Percentiles rank a stretch among this genome's conserved stretches.
phyloP scores from a whole-genome alignment of 805 yeast species.

The Starmerella sp. region DNA sequence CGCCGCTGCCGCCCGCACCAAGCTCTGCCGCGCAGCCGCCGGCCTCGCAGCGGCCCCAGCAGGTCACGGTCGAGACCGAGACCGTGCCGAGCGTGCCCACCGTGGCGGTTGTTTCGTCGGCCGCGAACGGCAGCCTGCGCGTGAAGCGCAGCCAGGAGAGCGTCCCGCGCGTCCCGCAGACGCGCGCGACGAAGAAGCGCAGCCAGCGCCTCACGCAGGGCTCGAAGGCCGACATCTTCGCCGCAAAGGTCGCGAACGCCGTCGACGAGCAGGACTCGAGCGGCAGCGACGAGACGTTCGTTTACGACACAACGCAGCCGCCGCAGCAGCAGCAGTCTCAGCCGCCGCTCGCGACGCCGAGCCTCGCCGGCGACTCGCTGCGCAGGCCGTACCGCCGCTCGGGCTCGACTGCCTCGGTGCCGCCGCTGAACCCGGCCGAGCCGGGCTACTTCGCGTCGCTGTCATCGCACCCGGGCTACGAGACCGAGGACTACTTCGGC shows the following conservation, averaged over 20 bases:
- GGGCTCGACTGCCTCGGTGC: neutral
- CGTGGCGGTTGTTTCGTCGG: slow-evolving; percentile 26
- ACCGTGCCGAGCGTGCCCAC: slow-evolving; percentile 42
- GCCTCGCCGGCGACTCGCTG: slow-evolving; percentile 8
- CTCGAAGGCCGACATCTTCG: slow-evolving; percentile 83
- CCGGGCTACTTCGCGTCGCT: neutral
- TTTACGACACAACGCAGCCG: slow-evolving; percentile 53
- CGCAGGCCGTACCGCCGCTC: slow-evolving; percentile 18
- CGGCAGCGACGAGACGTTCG: slow-evolving; percentile 90
- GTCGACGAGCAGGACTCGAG: slow-evolving; percentile 65
- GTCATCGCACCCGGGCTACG: neutral
- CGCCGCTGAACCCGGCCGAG: neutral
- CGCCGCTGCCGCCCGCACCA: neutral
- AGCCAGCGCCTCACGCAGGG: slow-evolving; percentile 31
- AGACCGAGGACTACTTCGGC: neutral
- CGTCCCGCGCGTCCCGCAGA: slow-evolving; percentile 19
- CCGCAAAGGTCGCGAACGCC: slow-evolving; percentile 88
- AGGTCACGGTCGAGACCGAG: slow-evolving; percentile 46
- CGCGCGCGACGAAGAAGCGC: slow-evolving; percentile 34
- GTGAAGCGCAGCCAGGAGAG: slow-evolving; percentile 26
- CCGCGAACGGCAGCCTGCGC: slow-evolving; percentile 13
- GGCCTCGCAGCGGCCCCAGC: slow-evolving; percentile 6
- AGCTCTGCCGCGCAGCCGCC: neutral
- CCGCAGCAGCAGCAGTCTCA: neutral
- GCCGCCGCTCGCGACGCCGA: neutral